A percentile compares a stretch with the other conserved stretches of the same genome.
These are phyloP conservation scores for Plantago coronopus DNA, from an alignment of 305 asterid species.

Conservation along the genomic window DNA sequence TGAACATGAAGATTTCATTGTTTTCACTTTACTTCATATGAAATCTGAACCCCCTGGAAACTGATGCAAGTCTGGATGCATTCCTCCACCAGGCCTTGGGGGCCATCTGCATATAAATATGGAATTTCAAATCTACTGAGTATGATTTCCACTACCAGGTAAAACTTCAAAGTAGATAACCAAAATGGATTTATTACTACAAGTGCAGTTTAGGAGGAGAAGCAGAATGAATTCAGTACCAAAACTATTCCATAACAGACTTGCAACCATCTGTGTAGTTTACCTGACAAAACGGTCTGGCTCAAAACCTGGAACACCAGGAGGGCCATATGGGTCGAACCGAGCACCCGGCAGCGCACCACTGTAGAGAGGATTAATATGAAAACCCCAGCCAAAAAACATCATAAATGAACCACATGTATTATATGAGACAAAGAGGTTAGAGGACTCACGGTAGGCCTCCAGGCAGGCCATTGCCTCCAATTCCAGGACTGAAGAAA, in stretches of 20 bases:
- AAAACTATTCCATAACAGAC: not conserved
- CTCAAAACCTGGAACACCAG: slow-evolving; percentile 81
- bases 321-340: slow-evolving; percentile 92
- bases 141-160: too few species aligned
- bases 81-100: slow-evolving; percentile 44
- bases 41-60: slow-evolving; percentile 49
- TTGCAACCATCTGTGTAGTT: not conserved
- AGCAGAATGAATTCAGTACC: not conserved
- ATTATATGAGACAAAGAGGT: not conserved
- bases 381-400: not conserved
- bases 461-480: slow-evolving; percentile 54
- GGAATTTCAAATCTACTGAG: too few species aligned
- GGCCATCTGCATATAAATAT: slow-evolving; percentile 40
- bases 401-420: not conserved
- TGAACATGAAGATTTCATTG: not conserved
- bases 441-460: slow-evolving; percentile 43
- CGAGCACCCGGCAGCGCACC: slow-evolving; percentile 88
- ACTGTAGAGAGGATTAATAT: slow-evolving; percentile 33
- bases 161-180: too few species aligned
- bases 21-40: slow-evolving; percentile 17
- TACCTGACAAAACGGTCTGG: slow-evolving; percentile 78
- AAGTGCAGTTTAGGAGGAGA: too few species aligned
- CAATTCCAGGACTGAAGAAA: slow-evolving; percentile 53
- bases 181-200: too few species aligned
- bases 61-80: slow-evolving; percentile 67